A percentile compares a stretch with the other conserved stretches of the same genome.
phyloP scores from a whole-genome alignment of 192 early-diverging fungal species.

The Cladochytrium replicatum region DNA sequence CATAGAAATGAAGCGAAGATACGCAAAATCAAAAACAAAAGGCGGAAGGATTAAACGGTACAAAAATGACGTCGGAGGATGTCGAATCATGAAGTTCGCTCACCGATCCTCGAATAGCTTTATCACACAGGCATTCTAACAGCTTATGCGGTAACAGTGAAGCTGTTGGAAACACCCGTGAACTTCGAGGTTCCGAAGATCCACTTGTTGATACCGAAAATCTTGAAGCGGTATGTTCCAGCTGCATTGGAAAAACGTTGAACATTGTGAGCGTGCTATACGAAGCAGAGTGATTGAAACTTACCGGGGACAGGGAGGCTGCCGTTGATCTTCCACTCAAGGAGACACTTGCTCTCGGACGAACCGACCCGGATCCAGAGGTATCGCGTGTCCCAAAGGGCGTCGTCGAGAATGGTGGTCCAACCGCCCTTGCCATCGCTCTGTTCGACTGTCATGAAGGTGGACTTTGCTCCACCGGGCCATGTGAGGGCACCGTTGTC shows the following conservation, averaged over 20 bases:
- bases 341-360: constrained; percentile 20
- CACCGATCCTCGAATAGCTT: too few relatives aligned
- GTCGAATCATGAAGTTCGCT: too few relatives aligned
- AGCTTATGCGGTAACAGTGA: too few relatives aligned
- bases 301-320: constrained; percentile 10
- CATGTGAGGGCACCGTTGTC: constrained; percentile 15
- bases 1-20: too few relatives aligned
- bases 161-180: too few relatives aligned
- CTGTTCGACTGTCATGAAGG: constrained; percentile 32
- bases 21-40: too few relatives aligned
- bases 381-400: constrained; percentile 33
- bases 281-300: neutral
- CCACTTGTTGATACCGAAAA: constrained; percentile 15
- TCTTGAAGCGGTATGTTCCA: constrained; percentile 28
- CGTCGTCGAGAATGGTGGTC: constrained; percentile 26
- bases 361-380: constrained; percentile 25
- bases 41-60: too few relatives aligned
- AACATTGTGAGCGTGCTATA: neutral
- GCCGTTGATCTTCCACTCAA: constrained; percentile 24
- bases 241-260: constrained; percentile 5
- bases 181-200: too few relatives aligned
- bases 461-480: constrained; percentile 5
- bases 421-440: constrained; percentile 14
- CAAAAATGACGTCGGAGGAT: too few relatives aligned
- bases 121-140: too few relatives aligned